Evolutionary conservation across 2,329 filamentous ascomycete species (phyloP).

Genomic region (Diaporthe nobilis): DNA sequence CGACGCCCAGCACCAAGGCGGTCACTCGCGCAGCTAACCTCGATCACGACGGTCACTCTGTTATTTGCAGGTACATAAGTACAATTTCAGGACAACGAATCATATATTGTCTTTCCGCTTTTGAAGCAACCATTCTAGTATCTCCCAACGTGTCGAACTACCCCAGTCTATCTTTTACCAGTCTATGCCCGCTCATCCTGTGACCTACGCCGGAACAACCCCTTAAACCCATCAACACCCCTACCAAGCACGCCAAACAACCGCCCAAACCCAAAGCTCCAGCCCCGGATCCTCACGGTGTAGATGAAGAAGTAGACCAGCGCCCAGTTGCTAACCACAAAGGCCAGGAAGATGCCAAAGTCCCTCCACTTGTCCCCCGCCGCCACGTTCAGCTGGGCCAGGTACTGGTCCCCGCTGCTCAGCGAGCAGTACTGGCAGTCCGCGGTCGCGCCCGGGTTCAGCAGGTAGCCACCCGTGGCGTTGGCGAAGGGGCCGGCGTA

Average conservation of each 20-base stretch:
- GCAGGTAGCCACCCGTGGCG: conserved; percentile 73
- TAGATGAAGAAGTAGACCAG: conserved; percentile 51
- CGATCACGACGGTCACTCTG: too few species aligned
- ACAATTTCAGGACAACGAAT: not conserved
- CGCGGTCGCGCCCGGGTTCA: conserved; percentile 68
- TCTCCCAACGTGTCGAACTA: not conserved
- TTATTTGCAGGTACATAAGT: not conserved
- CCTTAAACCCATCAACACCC: conserved; percentile 34
- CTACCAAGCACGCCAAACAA: conserved; percentile 43
- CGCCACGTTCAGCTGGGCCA: conserved; percentile 59
- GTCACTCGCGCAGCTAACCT: too few species aligned
- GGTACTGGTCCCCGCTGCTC: conserved; percentile 42
- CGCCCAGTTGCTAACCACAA: conserved; percentile 73
- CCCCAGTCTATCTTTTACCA: not conserved
- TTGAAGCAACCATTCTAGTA: not conserved
- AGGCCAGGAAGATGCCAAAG: conserved; percentile 76
- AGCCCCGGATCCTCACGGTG: conserved; percentile 48
- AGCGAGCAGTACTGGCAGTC: conserved; percentile 77
- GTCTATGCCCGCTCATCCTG: not conserved
- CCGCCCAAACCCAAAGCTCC: conserved; percentile 48
- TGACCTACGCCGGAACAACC: conserved; percentile 16
- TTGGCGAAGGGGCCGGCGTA: conserved; percentile 69
- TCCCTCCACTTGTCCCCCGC: conserved; percentile 75
- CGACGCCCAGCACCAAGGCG: too few species aligned
- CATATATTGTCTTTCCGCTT: not conserved